These are phyloP conservation scores for Polytolypa hystricis DNA, from an alignment of 2,329 filamentous ascomycete genomes.

Conservation along the genomic window DNA sequence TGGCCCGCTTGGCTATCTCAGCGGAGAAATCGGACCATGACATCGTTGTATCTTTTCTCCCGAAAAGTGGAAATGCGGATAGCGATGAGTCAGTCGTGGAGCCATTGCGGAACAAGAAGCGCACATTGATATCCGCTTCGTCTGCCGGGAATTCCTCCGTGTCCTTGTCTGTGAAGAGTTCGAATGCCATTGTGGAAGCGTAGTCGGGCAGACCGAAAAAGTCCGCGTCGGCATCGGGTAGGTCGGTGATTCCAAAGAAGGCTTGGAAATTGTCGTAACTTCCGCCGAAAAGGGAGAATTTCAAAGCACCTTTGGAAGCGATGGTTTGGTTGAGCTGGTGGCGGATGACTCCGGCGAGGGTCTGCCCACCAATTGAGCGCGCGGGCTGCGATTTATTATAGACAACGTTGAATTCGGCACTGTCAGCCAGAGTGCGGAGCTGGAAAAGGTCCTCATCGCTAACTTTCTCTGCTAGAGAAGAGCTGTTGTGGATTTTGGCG, in stretches of 20 bases:
- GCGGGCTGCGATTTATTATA: slow-evolving; percentile 53
- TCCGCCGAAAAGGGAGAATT: slow-evolving; percentile 47
- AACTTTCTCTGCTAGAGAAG: slow-evolving; percentile 49
- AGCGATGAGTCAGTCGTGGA: slow-evolving; percentile 33
- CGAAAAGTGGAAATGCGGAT: slow-evolving; percentile 50
- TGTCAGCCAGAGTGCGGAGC: slow-evolving; percentile 62
- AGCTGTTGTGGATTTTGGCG: slow-evolving; percentile 50
- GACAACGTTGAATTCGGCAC: slow-evolving; percentile 71
- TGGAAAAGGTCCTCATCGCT: slow-evolving; percentile 52
- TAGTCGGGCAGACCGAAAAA: slow-evolving; percentile 78
- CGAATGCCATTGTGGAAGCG: slow-evolving; percentile 69
- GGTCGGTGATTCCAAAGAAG: slow-evolving; percentile 49
- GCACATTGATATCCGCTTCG: slow-evolving; percentile 42
- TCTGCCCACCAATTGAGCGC: slow-evolving; percentile 45
- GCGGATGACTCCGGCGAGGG: slow-evolving; percentile 53
- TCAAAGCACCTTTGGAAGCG: slow-evolving; percentile 23
- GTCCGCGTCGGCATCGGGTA: slow-evolving; percentile 41
- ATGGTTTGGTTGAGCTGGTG: slow-evolving; percentile 35
- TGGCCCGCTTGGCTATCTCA: slow-evolving; percentile 54
- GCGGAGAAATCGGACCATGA: slow-evolving; percentile 58
- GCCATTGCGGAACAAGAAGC: slow-evolving; percentile 54
- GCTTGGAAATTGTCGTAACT: slow-evolving; percentile 51
- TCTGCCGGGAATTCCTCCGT: slow-evolving; percentile 30
- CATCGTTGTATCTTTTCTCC: slow-evolving; percentile 44
- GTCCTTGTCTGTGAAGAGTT: slow-evolving; percentile 48